Evolutionary conservation across 345 rosid genomes (phyloP).

Genomic region (Rhodomyrtus tomentosa): DNA sequence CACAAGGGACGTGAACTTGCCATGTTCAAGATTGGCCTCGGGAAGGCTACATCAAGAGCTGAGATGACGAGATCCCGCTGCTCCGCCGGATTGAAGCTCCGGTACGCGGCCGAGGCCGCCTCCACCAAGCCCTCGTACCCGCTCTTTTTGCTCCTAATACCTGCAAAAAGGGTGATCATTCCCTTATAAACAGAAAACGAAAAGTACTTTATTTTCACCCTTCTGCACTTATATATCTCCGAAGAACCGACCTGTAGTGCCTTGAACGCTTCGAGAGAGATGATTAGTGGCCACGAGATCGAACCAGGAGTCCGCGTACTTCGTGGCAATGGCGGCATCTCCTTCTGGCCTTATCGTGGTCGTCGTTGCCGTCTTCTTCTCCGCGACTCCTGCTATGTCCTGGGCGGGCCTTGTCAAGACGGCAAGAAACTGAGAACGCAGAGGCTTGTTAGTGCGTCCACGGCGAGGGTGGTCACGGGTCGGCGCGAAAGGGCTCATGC

Average conservation of each 20-base stretch:
- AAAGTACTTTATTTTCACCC: too few relatives aligned
- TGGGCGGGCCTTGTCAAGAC: not conserved
- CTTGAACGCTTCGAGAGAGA: slow-evolving; percentile 46
- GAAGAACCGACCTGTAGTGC: slow-evolving; percentile 44
- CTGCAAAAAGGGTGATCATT: slow-evolving; percentile 7
- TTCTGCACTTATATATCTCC: too few relatives aligned
- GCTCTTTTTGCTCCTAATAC: slow-evolving; percentile 21
- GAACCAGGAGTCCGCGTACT: slow-evolving; percentile 40
- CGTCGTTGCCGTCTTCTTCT: not conserved
- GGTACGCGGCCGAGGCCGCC: slow-evolving; percentile 36
- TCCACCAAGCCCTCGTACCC: slow-evolving; percentile 66
- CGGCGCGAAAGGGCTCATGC: not conserved
- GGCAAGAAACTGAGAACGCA: not conserved
- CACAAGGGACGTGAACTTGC: slow-evolving; percentile 10
- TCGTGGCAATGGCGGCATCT: not conserved
- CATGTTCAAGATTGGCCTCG: slow-evolving; percentile 29
- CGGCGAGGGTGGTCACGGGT: not conserved
- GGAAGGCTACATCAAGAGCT: slow-evolving; percentile 51
- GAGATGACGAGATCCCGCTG: slow-evolving; percentile 52
- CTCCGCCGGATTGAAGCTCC: slow-evolving; percentile 25
- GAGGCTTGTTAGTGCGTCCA: not conserved
- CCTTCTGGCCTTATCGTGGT: not conserved
- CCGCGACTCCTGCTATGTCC: not conserved
- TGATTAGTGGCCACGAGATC: slow-evolving; percentile 40
- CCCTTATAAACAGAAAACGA: not conserved